Conservation (phyloP, 2,329 filamentous ascomycete genomes). For the Phoma sp. region DNA sequence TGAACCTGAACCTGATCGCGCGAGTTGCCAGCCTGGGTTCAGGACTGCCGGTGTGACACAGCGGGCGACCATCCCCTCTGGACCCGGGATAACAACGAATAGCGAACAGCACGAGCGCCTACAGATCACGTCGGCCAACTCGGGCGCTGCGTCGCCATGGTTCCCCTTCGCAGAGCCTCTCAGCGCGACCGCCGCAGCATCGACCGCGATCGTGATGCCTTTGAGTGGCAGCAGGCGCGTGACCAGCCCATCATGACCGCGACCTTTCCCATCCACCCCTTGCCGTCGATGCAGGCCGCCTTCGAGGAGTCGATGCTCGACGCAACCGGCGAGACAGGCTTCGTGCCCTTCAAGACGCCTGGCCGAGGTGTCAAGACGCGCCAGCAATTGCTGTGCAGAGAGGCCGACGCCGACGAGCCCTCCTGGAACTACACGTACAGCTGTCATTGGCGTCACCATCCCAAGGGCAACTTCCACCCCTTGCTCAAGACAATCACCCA, state of each 20-base stretch:
- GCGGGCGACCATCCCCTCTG: slow-evolving; percentile 8
- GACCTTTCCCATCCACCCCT: slow-evolving; percentile 68
- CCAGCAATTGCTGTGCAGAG: slow-evolving; percentile 59
- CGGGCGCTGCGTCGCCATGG: slow-evolving; percentile 26
- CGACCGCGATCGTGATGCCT: slow-evolving; percentile 29
- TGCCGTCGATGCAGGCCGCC: slow-evolving; percentile 77
- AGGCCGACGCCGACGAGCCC: slow-evolving; percentile 69
- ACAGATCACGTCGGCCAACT: slow-evolving; percentile 11
- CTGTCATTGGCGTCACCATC: slow-evolving; percentile 76
- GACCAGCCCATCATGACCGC: slow-evolving; percentile 44
- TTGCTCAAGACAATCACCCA: slow-evolving; percentile 89
- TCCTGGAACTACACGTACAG: slow-evolving; percentile 75
- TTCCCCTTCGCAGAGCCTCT: slow-evolving; percentile 31
- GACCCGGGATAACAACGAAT: too few relatives aligned
- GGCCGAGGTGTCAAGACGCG: slow-evolving; percentile 47
- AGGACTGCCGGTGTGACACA: slow-evolving; percentile 31
- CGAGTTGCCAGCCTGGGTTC: slow-evolving; percentile 26
- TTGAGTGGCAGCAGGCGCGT: slow-evolving; percentile 44
- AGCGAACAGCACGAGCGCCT: slow-evolving; percentile 5
- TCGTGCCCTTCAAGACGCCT: slow-evolving; percentile 49
- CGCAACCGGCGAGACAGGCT: slow-evolving; percentile 56
- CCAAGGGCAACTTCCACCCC: slow-evolving; percentile 81
- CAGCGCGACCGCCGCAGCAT: slow-evolving; percentile 29
- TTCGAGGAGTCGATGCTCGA: slow-evolving; percentile 84
- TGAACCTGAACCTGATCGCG: slow-evolving; percentile 18